These are phyloP conservation scores for Solanum clarkiae DNA, from an alignment of 257 asterid genomes.

Conservation along the genomic window DNA sequence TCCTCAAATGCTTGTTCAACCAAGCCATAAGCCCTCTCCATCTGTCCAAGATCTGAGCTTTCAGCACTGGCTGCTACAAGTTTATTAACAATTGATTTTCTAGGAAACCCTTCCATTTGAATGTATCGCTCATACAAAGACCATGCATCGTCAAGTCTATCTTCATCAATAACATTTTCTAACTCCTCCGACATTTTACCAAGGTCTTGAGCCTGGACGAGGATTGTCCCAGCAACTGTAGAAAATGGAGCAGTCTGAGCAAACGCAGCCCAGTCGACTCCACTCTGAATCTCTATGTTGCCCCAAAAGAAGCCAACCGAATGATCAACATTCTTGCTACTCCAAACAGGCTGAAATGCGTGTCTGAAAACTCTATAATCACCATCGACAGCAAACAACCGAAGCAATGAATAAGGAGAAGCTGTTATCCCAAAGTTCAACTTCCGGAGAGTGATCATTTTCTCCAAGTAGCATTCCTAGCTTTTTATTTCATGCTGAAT, in stretches of 20 bases:
- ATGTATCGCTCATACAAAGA: constrained; percentile 60
- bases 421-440: constrained; percentile 10
- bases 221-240: constrained; percentile 40
- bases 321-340: not conserved
- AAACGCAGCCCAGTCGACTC: constrained; percentile 1
- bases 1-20: constrained; percentile 61
- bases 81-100: constrained; percentile 55
- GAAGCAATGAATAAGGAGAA: constrained; percentile 9
- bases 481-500: not conserved
- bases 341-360: constrained; percentile 8
- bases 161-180: constrained; percentile 45
- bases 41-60: constrained; percentile 39
- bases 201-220: constrained; percentile 79
- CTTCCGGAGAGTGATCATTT: constrained; percentile 33
- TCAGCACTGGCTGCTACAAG: constrained; percentile 40
- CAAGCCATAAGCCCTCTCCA: constrained; percentile 63
- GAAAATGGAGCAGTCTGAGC: constrained; percentile 28
- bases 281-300: not conserved
- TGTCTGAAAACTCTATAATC: constrained; percentile 7
- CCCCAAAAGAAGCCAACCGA: not conserved
- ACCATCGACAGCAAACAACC: not conserved
- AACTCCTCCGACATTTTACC: constrained; percentile 69
- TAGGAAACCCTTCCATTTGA: constrained; percentile 64
- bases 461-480: not conserved
- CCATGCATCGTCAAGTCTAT: constrained; percentile 60